phyloP scores from a whole-genome alignment of 768 basidiomycete species.

The Lactarius pseudohatsudake region DNA sequence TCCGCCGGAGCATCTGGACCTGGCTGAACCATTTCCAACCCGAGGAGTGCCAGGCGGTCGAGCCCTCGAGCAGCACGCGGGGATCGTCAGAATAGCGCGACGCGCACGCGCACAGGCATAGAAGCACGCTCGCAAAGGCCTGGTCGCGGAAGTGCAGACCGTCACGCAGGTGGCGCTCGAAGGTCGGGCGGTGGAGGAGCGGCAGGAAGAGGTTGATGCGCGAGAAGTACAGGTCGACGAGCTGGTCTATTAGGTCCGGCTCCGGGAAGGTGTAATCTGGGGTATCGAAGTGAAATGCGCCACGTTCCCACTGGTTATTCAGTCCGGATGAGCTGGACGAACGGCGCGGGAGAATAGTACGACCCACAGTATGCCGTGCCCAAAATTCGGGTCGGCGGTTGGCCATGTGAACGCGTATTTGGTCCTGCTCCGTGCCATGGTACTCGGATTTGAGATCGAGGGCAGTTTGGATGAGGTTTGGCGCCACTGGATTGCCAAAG shows the following conservation, averaged over 20 bases:
- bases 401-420: constrained; percentile 28
- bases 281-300: background rate
- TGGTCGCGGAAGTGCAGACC: constrained; percentile 43
- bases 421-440: constrained; percentile 29
- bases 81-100: constrained; percentile 53
- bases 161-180: constrained; percentile 40
- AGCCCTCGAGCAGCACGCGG: constrained; percentile 40
- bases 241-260: constrained; percentile 38
- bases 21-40: constrained; percentile 55
- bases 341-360: constrained; percentile 5
- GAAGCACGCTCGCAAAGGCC: constrained; percentile 46
- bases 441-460: constrained; percentile 44
- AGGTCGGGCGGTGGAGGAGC: constrained; percentile 49
- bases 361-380: constrained; percentile 46
- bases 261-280: constrained; percentile 34
- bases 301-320: constrained; percentile 22
- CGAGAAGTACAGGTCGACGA: constrained; percentile 52
- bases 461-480: constrained; percentile 43
- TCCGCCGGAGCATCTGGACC: constrained; percentile 60
- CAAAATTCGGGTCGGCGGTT: constrained; percentile 50
- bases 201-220: constrained; percentile 44
- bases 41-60: constrained; percentile 36
- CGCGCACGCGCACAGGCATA: constrained; percentile 53
- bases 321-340: background rate
- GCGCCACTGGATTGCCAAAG: constrained; percentile 46